These are phyloP conservation scores for Somion occarium DNA, from an alignment of 1,284 basidiomycete genomes.

Conservation along the genomic window DNA sequence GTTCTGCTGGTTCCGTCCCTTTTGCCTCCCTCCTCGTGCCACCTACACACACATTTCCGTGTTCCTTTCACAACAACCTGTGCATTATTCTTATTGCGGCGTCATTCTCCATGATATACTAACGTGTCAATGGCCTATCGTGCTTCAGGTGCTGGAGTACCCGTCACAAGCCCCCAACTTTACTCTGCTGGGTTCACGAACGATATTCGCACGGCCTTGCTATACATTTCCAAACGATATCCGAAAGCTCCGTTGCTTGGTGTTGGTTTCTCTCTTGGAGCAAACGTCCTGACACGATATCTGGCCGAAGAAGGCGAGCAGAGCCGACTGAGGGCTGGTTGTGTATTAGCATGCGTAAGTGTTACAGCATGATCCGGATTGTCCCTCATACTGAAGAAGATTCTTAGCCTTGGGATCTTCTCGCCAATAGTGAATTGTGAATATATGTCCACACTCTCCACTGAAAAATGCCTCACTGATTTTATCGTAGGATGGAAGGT, in stretches of 20 bases:
- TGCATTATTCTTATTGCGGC: too few relatives aligned
- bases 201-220: slow-evolving; percentile 79
- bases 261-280: slow-evolving; percentile 92
- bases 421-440: slow-evolving; percentile 53
- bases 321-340: slow-evolving; percentile 73
- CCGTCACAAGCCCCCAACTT: slow-evolving; percentile 74
- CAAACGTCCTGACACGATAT: slow-evolving; percentile 90
- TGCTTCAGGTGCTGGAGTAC: slow-evolving; percentile 77
- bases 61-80: too few relatives aligned
- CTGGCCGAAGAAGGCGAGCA: slow-evolving; percentile 81
- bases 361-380: slow-evolving; percentile 7
- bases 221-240: slow-evolving; percentile 71
- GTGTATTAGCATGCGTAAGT: slow-evolving; percentile 78
- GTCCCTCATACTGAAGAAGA: background rate
- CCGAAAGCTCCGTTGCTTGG: slow-evolving; percentile 83
- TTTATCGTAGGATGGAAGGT: slow-evolving; percentile 48
- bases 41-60: too few relatives aligned
- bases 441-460: slow-evolving; percentile 14
- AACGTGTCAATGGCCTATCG: too few relatives aligned
- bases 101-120: too few relatives aligned
- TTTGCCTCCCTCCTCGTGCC: too few relatives aligned
- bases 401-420: slow-evolving; percentile 72
- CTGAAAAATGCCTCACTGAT: slow-evolving; percentile 13
- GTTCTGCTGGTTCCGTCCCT: too few relatives aligned
- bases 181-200: slow-evolving; percentile 87